phyloP scores from a whole-genome alignment of 805 yeast genomes.

The Kregervanrija fluxuum region DNA sequence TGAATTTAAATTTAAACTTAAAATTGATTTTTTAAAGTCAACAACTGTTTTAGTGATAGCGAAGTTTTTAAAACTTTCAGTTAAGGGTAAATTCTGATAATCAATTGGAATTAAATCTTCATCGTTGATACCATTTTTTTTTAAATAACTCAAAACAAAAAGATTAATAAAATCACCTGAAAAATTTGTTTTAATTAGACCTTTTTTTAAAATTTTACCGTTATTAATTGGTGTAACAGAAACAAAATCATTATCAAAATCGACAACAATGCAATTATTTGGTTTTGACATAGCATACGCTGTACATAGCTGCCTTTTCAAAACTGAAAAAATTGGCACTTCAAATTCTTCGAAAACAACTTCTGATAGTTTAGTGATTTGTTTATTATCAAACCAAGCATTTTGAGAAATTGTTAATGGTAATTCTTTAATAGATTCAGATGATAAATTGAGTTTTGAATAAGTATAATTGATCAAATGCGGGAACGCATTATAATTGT shows the following conservation, averaged over 20 bases:
- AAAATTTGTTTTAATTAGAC: slow-evolving; percentile 57
- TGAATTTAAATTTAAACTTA: slow-evolving; percentile 24
- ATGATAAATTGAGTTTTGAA: slow-evolving; percentile 40
- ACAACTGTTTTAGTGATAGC: slow-evolving; percentile 34
- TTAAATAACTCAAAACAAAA: slow-evolving; percentile 46
- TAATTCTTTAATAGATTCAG: slow-evolving; percentile 38
- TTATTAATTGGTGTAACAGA: slow-evolving; percentile 73
- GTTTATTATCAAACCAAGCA: slow-evolving; percentile 60
- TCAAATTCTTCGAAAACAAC: slow-evolving; percentile 67
- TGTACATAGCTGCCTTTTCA: slow-evolving; percentile 71
- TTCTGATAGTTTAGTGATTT: slow-evolving; percentile 52
- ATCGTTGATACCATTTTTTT: slow-evolving; percentile 10
- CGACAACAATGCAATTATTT: slow-evolving; percentile 71
- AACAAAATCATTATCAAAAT: slow-evolving; percentile 64
- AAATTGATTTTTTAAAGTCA: slow-evolving; percentile 38
- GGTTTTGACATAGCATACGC: slow-evolving; percentile 69
- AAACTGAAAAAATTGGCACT: slow-evolving; percentile 71
- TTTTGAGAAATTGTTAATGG: slow-evolving; percentile 57
- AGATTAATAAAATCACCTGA: slow-evolving; percentile 82
- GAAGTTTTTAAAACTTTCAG: slow-evolving; percentile 32
- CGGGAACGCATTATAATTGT: slow-evolving; percentile 66
- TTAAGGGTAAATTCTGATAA: slow-evolving; percentile 2
- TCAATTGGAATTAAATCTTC: slow-evolving; percentile 8
- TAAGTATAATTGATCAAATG: slow-evolving; percentile 65
- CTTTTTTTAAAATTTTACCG: slow-evolving; percentile 63